These are phyloP conservation scores for Cyberlindnera veronae DNA, from an alignment of 805 yeast species.

Conservation along the genomic window DNA sequence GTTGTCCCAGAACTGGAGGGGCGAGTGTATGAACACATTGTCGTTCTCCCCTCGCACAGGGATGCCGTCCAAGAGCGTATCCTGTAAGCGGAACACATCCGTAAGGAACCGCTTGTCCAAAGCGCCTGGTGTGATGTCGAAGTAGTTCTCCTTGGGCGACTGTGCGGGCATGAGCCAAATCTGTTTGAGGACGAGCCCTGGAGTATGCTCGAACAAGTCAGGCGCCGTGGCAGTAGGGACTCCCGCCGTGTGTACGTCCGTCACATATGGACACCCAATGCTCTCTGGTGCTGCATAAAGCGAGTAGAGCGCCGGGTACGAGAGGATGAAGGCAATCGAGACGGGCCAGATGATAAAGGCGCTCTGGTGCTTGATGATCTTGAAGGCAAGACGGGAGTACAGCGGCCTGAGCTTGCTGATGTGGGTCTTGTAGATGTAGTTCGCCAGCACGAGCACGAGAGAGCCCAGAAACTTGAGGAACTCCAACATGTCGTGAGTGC, in stretches of 20 bases:
- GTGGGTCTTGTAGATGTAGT: slow-evolving; percentile 16
- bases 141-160: slow-evolving; percentile 2
- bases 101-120: slow-evolving; percentile 36
- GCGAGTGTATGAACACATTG: slow-evolving; percentile 32
- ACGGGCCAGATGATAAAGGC: slow-evolving; percentile 48
- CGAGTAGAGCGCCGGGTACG: slow-evolving; percentile 47
- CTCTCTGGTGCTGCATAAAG: slow-evolving; percentile 29
- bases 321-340: slow-evolving; percentile 41
- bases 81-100: slow-evolving; percentile 35
- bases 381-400: slow-evolving; percentile 23
- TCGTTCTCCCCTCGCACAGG: slow-evolving; percentile 1
- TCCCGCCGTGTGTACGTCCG: slow-evolving; percentile 11
- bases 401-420: slow-evolving; percentile 17
- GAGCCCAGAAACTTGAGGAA: slow-evolving; percentile 21
- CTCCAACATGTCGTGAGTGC: slow-evolving; percentile 18
- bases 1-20: slow-evolving; percentile 43
- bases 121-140: slow-evolving; percentile 23
- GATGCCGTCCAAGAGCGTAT: slow-evolving; percentile 27
- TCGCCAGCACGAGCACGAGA: slow-evolving; percentile 14
- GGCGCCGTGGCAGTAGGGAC: slow-evolving; percentile 1
- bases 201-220: slow-evolving; percentile 15
- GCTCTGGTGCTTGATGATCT: slow-evolving; percentile 37
- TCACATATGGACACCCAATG: slow-evolving; percentile 16
- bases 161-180: slow-evolving; percentile 21
- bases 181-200: slow-evolving; percentile 20